A percentile compares a stretch with the other conserved stretches of the same genome.
Evolutionary conservation across 1,139 yeast species (phyloP).

Genomic region (Kurtzmaniella quercitrusa): DNA sequence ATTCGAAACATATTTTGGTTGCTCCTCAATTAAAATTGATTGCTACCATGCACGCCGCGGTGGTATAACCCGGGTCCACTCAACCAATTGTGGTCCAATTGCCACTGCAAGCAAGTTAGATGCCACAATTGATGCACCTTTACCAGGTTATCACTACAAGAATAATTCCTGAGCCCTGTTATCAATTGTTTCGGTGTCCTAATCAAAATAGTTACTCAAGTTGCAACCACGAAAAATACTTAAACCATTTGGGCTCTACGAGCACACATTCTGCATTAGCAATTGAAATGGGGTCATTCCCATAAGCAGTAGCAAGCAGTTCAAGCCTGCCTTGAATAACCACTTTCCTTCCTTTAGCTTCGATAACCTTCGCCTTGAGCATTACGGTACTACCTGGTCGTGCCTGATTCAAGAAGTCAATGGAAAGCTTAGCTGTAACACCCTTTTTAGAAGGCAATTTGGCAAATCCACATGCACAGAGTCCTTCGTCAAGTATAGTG

Average conservation of each 20-base stretch:
- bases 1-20: too few species aligned
- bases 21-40: too few species aligned
- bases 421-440: conserved; percentile 77
- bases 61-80: background rate
- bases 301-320: conserved; percentile 32
- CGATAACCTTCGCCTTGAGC: conserved; percentile 62
- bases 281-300: conserved; percentile 24
- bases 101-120: background rate
- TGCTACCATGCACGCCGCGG: background rate
- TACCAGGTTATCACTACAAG: too few species aligned
- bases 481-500: conserved; percentile 79
- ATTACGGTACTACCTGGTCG: conserved; percentile 66
- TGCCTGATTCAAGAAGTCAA: conserved; percentile 64
- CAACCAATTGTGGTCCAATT: background rate
- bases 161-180: too few species aligned
- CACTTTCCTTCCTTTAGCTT: conserved; percentile 76
- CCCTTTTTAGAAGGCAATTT: conserved; percentile 79
- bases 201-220: conserved; percentile 11
- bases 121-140: too few species aligned
- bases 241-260: conserved; percentile 81
- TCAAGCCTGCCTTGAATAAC: conserved; percentile 63
- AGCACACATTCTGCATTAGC: conserved; percentile 62
- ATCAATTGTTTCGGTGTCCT: too few species aligned
- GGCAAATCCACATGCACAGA: conserved; percentile 85
- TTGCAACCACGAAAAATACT: conserved; percentile 60